These are phyloP conservation scores for Colletotrichum echinochloae DNA, from an alignment of 2,329 filamentous ascomycete genomes.

Conservation along the genomic window DNA sequence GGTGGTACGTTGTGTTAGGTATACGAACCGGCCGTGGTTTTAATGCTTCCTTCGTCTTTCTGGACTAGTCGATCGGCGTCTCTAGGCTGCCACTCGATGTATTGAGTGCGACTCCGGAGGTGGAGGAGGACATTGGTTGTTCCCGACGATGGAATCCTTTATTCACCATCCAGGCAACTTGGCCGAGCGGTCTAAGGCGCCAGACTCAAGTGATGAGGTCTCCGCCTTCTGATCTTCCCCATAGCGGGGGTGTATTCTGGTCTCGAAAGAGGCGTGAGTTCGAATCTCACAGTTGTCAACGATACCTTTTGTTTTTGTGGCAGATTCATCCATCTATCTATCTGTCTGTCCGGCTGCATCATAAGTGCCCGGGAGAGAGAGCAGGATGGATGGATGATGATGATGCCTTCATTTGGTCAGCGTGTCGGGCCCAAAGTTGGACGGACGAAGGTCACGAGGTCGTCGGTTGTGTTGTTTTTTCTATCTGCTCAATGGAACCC, in stretches of 20 bases:
- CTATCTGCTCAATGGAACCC: too few species aligned
- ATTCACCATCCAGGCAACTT: constrained; percentile 1
- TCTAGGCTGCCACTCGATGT: too few species aligned
- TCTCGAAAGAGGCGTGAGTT: constrained; percentile 29
- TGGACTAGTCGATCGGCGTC: too few species aligned
- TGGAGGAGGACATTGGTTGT: not conserved
- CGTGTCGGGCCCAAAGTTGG: not conserved
- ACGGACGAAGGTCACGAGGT: not conserved
- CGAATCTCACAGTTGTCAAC: constrained; percentile 25
- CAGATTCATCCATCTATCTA: not conserved
- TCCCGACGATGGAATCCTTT: accelerated
- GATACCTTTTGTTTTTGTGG: not conserved
- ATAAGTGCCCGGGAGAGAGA: too few species aligned
- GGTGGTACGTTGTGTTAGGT: too few species aligned
- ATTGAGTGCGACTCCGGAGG: too few species aligned
- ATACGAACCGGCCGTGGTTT: too few species aligned
- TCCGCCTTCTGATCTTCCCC: not conserved
- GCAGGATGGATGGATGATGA: too few species aligned
- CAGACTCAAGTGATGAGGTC: constrained; percentile 6
- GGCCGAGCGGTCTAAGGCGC: constrained; percentile 27
- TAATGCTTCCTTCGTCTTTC: too few species aligned
- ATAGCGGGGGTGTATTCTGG: constrained; percentile 19
- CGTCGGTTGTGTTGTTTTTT: too few species aligned
- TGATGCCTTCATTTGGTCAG: too few species aligned
- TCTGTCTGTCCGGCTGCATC: too few species aligned